Evolutionary conservation across 1,284 basidiomycete genomes (phyloP).

Genomic region (Papiliotrema flavescens): DNA sequence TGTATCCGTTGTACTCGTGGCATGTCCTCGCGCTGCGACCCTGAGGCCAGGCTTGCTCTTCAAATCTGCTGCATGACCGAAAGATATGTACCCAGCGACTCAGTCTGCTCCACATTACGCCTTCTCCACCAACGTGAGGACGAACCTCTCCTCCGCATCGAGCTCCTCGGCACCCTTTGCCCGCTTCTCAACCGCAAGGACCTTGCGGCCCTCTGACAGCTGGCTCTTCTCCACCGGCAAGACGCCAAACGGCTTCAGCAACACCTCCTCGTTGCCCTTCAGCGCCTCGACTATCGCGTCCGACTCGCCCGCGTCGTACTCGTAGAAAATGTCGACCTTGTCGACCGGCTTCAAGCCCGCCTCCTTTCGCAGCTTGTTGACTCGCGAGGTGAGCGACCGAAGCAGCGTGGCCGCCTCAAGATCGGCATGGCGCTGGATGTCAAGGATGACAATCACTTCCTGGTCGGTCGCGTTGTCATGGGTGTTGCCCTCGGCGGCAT

Average conservation of each 20-base stretch:
- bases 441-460: slow-evolving; percentile 89
- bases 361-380: slow-evolving; percentile 94
- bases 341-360: slow-evolving; percentile 93
- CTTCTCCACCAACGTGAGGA: slow-evolving; percentile 29
- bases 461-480: slow-evolving; percentile 88
- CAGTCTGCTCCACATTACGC: neutral
- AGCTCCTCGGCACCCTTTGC: slow-evolving; percentile 94
- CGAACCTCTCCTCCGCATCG: slow-evolving; percentile 70
- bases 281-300: slow-evolving; percentile 70
- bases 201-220: slow-evolving; percentile 74
- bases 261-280: slow-evolving; percentile 60
- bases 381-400: slow-evolving; percentile 86
- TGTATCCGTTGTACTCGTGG: too few relatives aligned
- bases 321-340: slow-evolving; percentile 86
- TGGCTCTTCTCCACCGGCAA: slow-evolving; percentile 63
- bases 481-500: slow-evolving; percentile 52
- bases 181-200: slow-evolving; percentile 35
- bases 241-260: slow-evolving; percentile 72
- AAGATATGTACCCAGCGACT: neutral
- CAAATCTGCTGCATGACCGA: neutral
- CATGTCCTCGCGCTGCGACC: too few relatives aligned
- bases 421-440: slow-evolving; percentile 81
- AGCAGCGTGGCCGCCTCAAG: slow-evolving; percentile 84
- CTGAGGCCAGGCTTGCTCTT: neutral
- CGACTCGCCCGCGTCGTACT: slow-evolving; percentile 67